Evolutionary conservation across 352 stramenopile genomes (phyloP).

Genomic region (Pythium biforme): DNA sequence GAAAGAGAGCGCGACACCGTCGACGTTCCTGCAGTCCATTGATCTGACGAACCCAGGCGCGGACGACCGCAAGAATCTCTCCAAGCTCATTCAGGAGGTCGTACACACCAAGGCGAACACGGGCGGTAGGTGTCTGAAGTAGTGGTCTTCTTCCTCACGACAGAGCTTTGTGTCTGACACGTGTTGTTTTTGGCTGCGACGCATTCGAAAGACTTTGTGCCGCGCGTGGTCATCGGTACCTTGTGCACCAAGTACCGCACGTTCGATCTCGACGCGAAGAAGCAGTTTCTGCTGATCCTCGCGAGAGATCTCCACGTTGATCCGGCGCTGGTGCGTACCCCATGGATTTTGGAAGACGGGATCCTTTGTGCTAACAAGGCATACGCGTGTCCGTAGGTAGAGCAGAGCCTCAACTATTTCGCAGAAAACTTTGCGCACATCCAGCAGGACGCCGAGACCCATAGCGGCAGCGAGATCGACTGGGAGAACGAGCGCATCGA

Average conservation of each 20-base stretch:
- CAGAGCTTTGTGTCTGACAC: background rate
- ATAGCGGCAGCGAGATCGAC: slow-evolving; percentile 36
- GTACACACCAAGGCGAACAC: slow-evolving; percentile 67
- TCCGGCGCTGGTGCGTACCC: slow-evolving; percentile 30
- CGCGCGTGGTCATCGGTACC: slow-evolving; percentile 64
- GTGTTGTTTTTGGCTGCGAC: background rate
- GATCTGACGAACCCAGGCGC: slow-evolving; percentile 43
- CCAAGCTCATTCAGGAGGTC: slow-evolving; percentile 67
- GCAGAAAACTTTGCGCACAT: slow-evolving; percentile 52
- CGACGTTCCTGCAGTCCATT: slow-evolving; percentile 48
- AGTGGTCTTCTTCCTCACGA: background rate
- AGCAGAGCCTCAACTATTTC: slow-evolving; percentile 58
- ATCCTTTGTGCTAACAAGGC: background rate
- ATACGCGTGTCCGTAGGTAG: slow-evolving; percentile 26
- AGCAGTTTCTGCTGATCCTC: slow-evolving; percentile 76
- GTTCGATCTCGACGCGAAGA: slow-evolving; percentile 79
- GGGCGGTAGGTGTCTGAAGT: slow-evolving; percentile 31
- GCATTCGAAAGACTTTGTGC: slow-evolving; percentile 65
- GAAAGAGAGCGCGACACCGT: slow-evolving; percentile 23
- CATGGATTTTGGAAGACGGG: background rate
- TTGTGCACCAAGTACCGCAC: slow-evolving; percentile 60
- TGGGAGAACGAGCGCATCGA: slow-evolving; percentile 77
- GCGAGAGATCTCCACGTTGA: slow-evolving; percentile 75
- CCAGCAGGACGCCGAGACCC: slow-evolving; percentile 29
- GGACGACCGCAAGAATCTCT: slow-evolving; percentile 45